Base-by-base conservation (phyloP, 768 basidiomycete genomes). In the Astraeus odoratus region DNA sequence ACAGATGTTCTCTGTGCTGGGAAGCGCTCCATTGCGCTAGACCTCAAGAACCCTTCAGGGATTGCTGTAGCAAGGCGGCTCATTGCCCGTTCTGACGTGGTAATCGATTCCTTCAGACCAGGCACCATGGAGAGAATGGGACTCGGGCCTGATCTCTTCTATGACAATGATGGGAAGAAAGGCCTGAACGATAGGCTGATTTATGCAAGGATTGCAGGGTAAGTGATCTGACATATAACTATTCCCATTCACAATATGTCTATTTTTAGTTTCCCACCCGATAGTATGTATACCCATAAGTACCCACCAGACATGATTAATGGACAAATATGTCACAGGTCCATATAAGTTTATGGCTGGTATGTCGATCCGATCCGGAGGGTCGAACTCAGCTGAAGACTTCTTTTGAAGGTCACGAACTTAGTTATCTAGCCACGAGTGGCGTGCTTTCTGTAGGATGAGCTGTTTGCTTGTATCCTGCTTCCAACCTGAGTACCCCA, bases 101-200 rank as follows among this genome's bases (percentile, higher is more conserved):
- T 91, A 36, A 86, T 92, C 54, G 88, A 92, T 57, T 80, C 89
- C 1, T 92, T 85, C 60, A 70, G 88, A 38, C 86, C 88, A 40
- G 89, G 88, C 1, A 86, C 90, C 2, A 71, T 91, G 66, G 88
- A 92, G 57, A 73, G 75, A 48, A 67, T 89, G 24, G 83, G 83
- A 2, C 67, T 92, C 15, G 88, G 85, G 9, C 89, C 88, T 1
- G 77, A 83, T 4, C 70, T 82, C 3, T 88, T 90, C 55, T 65
- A 87, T 15, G 78, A 80, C 39, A 56, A 57, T 25, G 69, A 63
- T 5, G 65, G 67, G 39, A 52, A 34, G 15, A 51, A 50, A 43
- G 82, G 80, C 3, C 42, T 78, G 43, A 90, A 91, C 51, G 68
- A 75, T 53, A 72, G 63, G 53, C 64, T 90, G 2, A 69, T 91